phyloP scores from a whole-genome alignment of 1,139 yeast species.

The Yamadazyma buinensis region DNA sequence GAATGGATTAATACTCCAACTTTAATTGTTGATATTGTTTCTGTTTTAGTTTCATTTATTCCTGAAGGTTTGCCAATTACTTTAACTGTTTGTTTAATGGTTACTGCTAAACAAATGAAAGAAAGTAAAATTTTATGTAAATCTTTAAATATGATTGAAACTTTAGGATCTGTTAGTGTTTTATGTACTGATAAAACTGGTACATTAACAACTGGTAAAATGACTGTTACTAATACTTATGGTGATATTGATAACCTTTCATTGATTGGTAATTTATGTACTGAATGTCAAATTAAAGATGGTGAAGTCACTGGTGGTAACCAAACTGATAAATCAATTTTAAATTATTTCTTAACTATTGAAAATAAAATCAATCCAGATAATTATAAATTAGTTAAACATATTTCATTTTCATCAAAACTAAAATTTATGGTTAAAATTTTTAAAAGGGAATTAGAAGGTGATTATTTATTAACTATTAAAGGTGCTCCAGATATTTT shows the following conservation, averaged over 20 bases:
- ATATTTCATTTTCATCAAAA: constrained; percentile 45
- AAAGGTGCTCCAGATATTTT: constrained; percentile 54
- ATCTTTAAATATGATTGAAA: constrained; percentile 28
- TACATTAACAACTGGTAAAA: constrained; percentile 31
- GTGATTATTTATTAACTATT: constrained; percentile 25
- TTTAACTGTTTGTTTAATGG: constrained; percentile 30
- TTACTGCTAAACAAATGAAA: constrained; percentile 29
- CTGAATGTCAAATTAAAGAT: constrained; percentile 25
- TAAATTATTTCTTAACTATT: constrained; percentile 28
- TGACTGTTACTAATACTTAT: constrained; percentile 25
- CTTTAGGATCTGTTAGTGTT: constrained; percentile 33
- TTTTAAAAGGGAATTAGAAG: constrained; percentile 14
- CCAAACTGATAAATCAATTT: constrained; percentile 48
- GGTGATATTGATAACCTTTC: constrained; percentile 16
- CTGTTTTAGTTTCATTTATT: constrained; percentile 31
- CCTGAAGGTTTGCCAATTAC: constrained; percentile 38
- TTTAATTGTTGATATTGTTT: constrained; percentile 30
- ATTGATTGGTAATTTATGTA: constrained; percentile 36
- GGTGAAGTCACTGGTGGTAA: constrained; percentile 29
- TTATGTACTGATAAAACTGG: constrained; percentile 36
- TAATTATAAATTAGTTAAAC: constrained; percentile 16
- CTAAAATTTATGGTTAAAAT: constrained; percentile 45
- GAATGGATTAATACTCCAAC: constrained; percentile 31
- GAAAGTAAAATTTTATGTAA: constrained; percentile 27
- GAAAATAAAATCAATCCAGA: constrained; percentile 1